A percentile compares a stretch with the other conserved stretches of the same genome.
Evolutionary conservation across 2,329 filamentous ascomycete species (phyloP).

Genomic region (Fusarium papillatum): DNA sequence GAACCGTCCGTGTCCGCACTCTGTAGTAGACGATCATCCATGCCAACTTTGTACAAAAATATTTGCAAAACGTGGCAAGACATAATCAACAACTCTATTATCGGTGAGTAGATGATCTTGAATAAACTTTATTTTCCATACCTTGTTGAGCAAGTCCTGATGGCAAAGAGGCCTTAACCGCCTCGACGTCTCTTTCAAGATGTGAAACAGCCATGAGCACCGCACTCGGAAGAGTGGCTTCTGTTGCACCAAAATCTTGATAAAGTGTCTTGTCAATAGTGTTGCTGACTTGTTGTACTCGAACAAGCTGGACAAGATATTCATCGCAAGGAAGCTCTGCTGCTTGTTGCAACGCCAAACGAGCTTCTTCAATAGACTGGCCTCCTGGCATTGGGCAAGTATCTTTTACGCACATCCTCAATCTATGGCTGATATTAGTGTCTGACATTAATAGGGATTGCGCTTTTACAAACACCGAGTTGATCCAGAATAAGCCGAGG

Average conservation of each 20-base stretch:
- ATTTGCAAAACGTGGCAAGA: constrained; percentile 13
- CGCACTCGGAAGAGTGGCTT: neutral
- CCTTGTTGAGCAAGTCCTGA: constrained; percentile 2
- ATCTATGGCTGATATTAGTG: neutral
- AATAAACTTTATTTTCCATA: fast-evolving
- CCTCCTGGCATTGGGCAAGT: neutral
- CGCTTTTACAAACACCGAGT: neutral
- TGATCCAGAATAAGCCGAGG: constrained; percentile 23
- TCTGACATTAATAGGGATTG: fast-evolving
- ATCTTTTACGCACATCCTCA: neutral
- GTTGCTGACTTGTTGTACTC: constrained; percentile 3
- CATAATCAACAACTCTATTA: neutral
- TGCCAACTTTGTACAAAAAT: constrained; percentile 13
- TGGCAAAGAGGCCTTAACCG: neutral
- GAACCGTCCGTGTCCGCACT: neutral
- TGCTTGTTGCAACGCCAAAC: neutral
- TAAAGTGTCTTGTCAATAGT: neutral
- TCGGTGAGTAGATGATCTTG: neutral
- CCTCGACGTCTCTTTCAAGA: constrained; percentile 18
- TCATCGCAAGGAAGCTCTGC: constrained; percentile 4
- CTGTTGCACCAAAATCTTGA: neutral
- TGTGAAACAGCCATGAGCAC: constrained; percentile 1
- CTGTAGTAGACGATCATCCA: constrained; percentile 9
- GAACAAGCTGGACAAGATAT: constrained; percentile 3
- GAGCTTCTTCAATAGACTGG: neutral